Conservation (phyloP, 2,329 filamentous ascomycete species). For the Xylariales sp. region DNA sequence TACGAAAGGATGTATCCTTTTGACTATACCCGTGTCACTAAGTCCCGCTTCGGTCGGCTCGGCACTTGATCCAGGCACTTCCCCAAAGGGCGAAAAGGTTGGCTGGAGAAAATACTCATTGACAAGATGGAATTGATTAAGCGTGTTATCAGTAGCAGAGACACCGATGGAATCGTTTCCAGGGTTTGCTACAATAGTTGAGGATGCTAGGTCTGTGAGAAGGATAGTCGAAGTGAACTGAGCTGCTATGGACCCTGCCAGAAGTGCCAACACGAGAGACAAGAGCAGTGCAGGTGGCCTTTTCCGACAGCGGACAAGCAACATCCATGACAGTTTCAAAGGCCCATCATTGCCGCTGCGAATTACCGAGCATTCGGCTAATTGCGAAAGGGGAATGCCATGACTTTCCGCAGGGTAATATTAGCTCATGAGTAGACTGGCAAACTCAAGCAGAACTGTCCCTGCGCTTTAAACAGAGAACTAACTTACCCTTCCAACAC, state of each 20-base stretch:
- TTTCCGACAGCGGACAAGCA: neutral
- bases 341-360: constrained; percentile 2
- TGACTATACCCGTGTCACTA: constrained; percentile 1
- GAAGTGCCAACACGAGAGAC: neutral
- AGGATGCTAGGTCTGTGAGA: neutral
- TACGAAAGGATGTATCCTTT: too few relatives aligned
- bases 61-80: neutral
- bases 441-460: too few relatives aligned
- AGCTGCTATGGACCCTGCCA: neutral
- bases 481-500: neutral
- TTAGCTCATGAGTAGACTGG: too few relatives aligned
- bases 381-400: neutral
- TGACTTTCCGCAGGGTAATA: neutral
- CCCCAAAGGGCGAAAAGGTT: neutral
- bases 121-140: constrained; percentile 1
- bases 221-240: constrained; percentile 4
- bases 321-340: neutral
- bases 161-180: neutral
- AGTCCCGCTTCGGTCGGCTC: neutral
- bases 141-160: neutral
- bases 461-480: neutral
- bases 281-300: neutral
- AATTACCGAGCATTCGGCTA: constrained; percentile 1
- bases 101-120: neutral
- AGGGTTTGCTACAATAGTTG: neutral